Conservation (phyloP, 2,329 filamentous ascomycete genomes). For the Calonectria pteridis region DNA sequence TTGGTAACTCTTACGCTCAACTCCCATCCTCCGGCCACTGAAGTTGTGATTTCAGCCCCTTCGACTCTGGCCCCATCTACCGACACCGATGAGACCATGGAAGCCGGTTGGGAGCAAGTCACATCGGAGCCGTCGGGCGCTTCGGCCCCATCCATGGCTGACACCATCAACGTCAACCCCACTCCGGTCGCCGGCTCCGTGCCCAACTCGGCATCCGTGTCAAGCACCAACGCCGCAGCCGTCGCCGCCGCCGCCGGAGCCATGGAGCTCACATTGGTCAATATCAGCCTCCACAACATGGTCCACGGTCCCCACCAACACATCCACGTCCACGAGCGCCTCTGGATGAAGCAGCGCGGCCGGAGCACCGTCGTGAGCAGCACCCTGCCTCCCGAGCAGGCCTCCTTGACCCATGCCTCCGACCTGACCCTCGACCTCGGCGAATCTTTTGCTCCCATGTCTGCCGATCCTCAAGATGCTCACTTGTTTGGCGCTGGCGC, state of each 20-base stretch:
- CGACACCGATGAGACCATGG: constrained; percentile 16
- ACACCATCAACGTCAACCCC: neutral
- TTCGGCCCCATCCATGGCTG: constrained; percentile 4
- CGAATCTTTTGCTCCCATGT: constrained; percentile 21
- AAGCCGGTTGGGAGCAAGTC: neutral
- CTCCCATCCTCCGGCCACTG: neutral
- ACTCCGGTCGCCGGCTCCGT: neutral
- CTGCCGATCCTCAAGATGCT: constrained; percentile 18
- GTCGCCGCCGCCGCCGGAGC: neutral
- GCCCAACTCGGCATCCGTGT: neutral
- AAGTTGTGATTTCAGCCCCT: neutral
- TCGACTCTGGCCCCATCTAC: neutral
- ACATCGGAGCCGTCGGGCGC: constrained; percentile 6
- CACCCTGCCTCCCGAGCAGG: constrained; percentile 17
- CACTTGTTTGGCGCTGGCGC: constrained; percentile 37
- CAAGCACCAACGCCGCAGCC: neutral
- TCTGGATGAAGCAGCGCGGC: neutral
- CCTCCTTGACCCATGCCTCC: constrained; percentile 24
- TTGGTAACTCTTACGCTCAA: neutral
- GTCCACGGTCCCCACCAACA: neutral
- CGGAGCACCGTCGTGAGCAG: constrained; percentile 27
- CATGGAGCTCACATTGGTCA: constrained; percentile 7
- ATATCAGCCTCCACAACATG: constrained; percentile 3
- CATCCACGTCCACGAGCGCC: constrained; percentile 2
- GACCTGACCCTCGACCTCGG: constrained; percentile 27